Percentiles rank a stretch among this genome's conserved stretches.
Evolutionary conservation across 257 asterid species (phyloP).

Genomic region (Solanum sparsipilum): DNA sequence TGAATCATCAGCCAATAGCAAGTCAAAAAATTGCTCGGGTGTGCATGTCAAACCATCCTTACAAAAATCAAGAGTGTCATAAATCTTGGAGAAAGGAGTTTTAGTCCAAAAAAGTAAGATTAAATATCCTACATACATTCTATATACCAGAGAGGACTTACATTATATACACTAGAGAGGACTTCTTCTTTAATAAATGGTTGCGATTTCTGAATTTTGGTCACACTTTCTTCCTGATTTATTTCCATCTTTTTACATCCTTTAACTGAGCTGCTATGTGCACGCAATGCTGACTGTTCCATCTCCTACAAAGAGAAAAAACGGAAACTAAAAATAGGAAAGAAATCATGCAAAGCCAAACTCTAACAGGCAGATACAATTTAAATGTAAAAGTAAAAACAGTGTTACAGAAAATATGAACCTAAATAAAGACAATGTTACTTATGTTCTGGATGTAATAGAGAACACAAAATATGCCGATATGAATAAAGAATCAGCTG

Average conservation of each 20-base stretch:
- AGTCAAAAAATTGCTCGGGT: slow-evolving; percentile 69
- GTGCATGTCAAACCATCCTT: slow-evolving; percentile 86
- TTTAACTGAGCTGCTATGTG: slow-evolving; percentile 51
- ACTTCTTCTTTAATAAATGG: slow-evolving; percentile 85
- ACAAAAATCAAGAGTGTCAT: slow-evolving; percentile 7
- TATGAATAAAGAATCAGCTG: not conserved
- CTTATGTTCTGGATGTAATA: not conserved
- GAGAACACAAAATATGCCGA: not conserved
- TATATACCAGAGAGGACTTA: slow-evolving; percentile 52
- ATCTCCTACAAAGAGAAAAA: slow-evolving; percentile 40
- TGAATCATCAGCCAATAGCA: slow-evolving; percentile 68
- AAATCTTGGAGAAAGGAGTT: slow-evolving; percentile 1
- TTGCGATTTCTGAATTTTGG: slow-evolving; percentile 34
- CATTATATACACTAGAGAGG: slow-evolving; percentile 52
- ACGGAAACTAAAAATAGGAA: not conserved
- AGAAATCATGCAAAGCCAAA: not conserved
- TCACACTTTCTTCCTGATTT: slow-evolving; percentile 35
- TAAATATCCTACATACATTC: slow-evolving; percentile 28
- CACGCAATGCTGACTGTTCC: slow-evolving; percentile 72
- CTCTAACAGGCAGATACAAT: not conserved
- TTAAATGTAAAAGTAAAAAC: not conserved
- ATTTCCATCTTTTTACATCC: slow-evolving; percentile 26
- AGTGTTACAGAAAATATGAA: not conserved
- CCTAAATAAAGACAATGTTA: not conserved
- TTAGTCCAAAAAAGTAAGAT: not conserved